These are phyloP conservation scores for Lactarius deliciosus DNA, from an alignment of 768 basidiomycete species.

Conservation along the genomic window DNA sequence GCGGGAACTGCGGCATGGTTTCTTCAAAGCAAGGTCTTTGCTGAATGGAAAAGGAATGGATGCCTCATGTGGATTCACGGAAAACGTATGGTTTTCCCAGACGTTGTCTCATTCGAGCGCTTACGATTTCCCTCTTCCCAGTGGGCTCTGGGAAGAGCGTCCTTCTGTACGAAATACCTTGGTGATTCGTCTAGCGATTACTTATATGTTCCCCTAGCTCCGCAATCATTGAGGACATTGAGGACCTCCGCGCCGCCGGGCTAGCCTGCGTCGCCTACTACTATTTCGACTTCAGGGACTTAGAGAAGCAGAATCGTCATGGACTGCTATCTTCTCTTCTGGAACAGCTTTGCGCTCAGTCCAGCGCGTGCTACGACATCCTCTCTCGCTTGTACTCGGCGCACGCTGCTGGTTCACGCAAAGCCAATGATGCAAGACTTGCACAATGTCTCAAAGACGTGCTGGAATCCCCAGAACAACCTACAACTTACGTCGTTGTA, in stretches of 20 bases:
- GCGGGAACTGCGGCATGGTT: slow-evolving; percentile 9
- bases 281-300: slow-evolving; percentile 19
- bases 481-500: slow-evolving; percentile 1
- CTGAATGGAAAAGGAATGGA: slow-evolving; percentile 7
- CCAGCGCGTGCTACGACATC: neutral
- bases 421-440: neutral
- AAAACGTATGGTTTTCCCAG: slow-evolving; percentile 5
- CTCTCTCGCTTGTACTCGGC: neutral
- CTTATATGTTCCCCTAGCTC: neutral
- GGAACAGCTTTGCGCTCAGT: slow-evolving; percentile 7
- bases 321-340: slow-evolving; percentile 17
- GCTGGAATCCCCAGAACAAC: slow-evolving; percentile 4
- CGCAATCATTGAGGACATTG: slow-evolving; percentile 12
- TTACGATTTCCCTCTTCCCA: neutral
- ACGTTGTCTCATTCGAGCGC: neutral
- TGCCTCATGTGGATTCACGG: slow-evolving; percentile 20
- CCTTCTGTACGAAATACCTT: neutral
- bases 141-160: slow-evolving; percentile 19
- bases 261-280: slow-evolving; percentile 16
- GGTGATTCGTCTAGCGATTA: too few species aligned
- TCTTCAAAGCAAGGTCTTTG: neutral
- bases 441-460: slow-evolving; percentile 5
- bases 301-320: slow-evolving; percentile 5
- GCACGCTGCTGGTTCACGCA: neutral
- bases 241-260: neutral